Evolutionary conservation across 495 filamentous ascomycete genomes (phyloP).

Genomic region (Glutinoglossum americanum): DNA sequence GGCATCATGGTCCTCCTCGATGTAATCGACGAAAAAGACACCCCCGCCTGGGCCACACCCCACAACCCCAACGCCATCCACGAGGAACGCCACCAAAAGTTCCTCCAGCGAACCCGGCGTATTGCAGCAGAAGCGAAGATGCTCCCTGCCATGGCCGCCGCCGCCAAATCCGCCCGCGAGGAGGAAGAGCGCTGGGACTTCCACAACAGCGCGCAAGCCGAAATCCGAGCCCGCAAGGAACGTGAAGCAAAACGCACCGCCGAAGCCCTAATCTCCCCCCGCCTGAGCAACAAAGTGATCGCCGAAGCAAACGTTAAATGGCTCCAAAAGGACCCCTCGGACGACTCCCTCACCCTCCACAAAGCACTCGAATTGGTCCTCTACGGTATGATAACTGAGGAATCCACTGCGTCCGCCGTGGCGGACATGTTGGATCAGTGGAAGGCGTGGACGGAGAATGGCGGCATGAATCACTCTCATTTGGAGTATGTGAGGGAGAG

Average conservation of each 20-base stretch:
- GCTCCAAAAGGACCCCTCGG: neutral
- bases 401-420: neutral
- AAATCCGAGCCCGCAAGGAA: neutral
- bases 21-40: constrained; percentile 26
- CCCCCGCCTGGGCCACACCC: constrained; percentile 33
- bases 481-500: neutral
- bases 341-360: neutral
- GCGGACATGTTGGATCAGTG: neutral
- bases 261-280: neutral
- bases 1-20: constrained; percentile 35
- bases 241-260: neutral
- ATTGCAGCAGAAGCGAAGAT: neutral
- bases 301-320: neutral
- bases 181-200: constrained; percentile 3
- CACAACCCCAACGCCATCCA: constrained; percentile 14
- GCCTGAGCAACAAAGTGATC: neutral
- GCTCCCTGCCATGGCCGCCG: neutral
- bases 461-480: neutral
- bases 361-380: neutral
- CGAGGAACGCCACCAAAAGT: constrained; percentile 8
- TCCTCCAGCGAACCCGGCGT: neutral
- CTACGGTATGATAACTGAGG: neutral
- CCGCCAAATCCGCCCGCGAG: neutral
- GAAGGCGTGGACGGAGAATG: neutral
- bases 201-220: neutral